Percentiles rank a stretch among this genome's conserved stretches.
These are phyloP conservation scores for Glycine tomentella DNA, from an alignment of 306 rosid species.

Conservation along the genomic window DNA sequence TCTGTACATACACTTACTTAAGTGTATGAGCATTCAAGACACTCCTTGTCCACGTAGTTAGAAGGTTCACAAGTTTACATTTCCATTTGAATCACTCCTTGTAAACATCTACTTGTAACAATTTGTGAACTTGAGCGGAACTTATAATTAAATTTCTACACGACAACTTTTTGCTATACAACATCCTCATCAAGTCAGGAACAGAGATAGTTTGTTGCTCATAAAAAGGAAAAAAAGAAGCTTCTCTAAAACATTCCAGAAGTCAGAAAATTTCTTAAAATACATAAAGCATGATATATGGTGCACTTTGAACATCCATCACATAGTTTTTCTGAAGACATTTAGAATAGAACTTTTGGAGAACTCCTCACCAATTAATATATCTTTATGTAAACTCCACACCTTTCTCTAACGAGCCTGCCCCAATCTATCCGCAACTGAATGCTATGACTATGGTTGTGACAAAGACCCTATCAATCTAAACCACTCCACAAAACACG, in stretches of 20 bases:
- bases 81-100: slow-evolving; percentile 24
- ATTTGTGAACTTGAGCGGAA: slow-evolving; percentile 6
- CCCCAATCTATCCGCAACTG: background rate
- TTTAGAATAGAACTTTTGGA: slow-evolving; percentile 24
- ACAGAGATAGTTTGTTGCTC: slow-evolving; percentile 28
- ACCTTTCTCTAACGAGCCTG: slow-evolving; percentile 2
- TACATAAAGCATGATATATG: slow-evolving; percentile 10
- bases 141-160: slow-evolving; percentile 4
- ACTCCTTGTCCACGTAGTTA: slow-evolving; percentile 18
- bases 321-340: slow-evolving; percentile 22
- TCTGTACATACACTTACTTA: background rate
- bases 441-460: slow-evolving; percentile 1
- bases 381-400: background rate
- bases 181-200: slow-evolving; percentile 30
- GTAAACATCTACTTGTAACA: slow-evolving; percentile 7
- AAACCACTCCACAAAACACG: slow-evolving; percentile 36
- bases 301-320: background rate
- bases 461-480: slow-evolving; percentile 28
- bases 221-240: slow-evolving; percentile 8
- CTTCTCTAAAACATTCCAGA: background rate
- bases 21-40: slow-evolving; percentile 26
- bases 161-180: slow-evolving; percentile 19
- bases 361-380: background rate
- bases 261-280: slow-evolving; percentile 8
- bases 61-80: slow-evolving; percentile 9